Percentiles rank a stretch among this genome's conserved stretches.
These are phyloP conservation scores for Allium cepa DNA, from an alignment of 106 monocot genomes.

Conservation along the genomic window DNA sequence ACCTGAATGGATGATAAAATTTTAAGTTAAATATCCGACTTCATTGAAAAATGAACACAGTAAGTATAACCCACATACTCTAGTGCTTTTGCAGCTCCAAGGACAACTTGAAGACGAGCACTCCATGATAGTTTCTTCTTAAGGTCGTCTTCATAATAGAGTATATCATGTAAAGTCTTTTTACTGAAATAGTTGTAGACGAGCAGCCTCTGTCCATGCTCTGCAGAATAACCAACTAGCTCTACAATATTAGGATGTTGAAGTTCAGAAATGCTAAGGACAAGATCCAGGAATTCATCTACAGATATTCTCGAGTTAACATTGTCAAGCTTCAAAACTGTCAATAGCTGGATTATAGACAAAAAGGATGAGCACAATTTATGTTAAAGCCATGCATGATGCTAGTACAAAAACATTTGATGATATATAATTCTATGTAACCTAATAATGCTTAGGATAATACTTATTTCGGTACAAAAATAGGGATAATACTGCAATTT, in stretches of 20 bases:
- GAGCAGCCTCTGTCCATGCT: slow-evolving; percentile 75
- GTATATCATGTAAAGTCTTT: slow-evolving; percentile 65
- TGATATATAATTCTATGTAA: too few species aligned
- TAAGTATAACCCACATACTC: slow-evolving; percentile 46
- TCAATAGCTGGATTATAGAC: slow-evolving; percentile 46
- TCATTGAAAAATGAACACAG: not conserved
- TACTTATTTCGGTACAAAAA: too few species aligned
- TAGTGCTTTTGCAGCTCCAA: slow-evolving; percentile 88
- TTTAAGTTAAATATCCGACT: not conserved
- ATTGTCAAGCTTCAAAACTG: slow-evolving; percentile 84
- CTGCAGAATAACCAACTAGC: slow-evolving; percentile 94
- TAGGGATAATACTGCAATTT: too few species aligned
- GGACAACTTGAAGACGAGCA: slow-evolving; percentile 68
- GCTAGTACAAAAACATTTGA: too few species aligned
- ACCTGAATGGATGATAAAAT: slow-evolving; percentile 32
- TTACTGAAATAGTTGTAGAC: slow-evolving; percentile 76
- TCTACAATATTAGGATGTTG: slow-evolving; percentile 76
- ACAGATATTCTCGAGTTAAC: slow-evolving; percentile 51
- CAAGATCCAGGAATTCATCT: slow-evolving; percentile 72
- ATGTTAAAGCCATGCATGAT: too few species aligned
- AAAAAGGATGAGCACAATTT: not conserved
- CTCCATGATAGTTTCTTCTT: slow-evolving; percentile 69
- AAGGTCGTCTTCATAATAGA: slow-evolving; percentile 64
- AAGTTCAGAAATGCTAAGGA: slow-evolving; percentile 60
- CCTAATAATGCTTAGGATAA: too few species aligned